Percentiles rank a stretch among this genome's conserved stretches.
Conservation (phyloP, 345 rosid genomes). For the Melaleuca quinquenervia region DNA sequence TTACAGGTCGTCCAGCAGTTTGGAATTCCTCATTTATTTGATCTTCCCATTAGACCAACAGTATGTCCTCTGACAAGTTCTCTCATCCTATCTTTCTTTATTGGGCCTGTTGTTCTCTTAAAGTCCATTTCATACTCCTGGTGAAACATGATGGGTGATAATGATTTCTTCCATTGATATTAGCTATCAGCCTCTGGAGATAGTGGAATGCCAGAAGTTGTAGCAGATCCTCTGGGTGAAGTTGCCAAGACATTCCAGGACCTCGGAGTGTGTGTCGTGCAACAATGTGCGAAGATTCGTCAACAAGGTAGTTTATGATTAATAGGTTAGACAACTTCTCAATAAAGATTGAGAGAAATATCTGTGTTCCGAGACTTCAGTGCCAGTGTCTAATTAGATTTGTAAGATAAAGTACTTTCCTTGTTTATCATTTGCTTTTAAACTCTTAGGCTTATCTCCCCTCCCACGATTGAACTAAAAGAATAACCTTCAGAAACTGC, state of each 20-base stretch:
- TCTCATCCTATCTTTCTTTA: neutral
- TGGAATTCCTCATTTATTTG: conserved; percentile 95
- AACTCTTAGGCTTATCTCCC: neutral
- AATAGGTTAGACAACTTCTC: neutral
- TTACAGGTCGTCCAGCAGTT: conserved; percentile 89
- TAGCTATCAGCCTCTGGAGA: conserved; percentile 97
- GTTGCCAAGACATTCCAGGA: conserved; percentile 78
- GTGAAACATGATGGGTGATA: neutral
- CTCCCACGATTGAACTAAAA: neutral
- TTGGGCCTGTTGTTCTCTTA: neutral
- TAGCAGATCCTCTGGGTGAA: conserved; percentile 81
- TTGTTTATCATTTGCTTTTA: neutral
- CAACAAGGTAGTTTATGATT: conserved; percentile 56
- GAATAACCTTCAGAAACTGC: neutral
- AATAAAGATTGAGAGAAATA: neutral
- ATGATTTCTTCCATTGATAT: neutral
- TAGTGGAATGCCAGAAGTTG: conserved; percentile 87
- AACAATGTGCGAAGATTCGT: conserved; percentile 95
- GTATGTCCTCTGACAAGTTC: conserved; percentile 21
- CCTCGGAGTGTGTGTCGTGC: conserved; percentile 85
- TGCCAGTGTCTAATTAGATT: neutral
- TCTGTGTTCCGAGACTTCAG: neutral
- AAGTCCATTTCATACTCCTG: neutral
- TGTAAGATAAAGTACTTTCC: neutral
- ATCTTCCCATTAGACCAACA: conserved; percentile 88